Evolutionary conservation across 164 flowering plant species (phyloP).

Genomic region (Houttuynia cordata): DNA sequence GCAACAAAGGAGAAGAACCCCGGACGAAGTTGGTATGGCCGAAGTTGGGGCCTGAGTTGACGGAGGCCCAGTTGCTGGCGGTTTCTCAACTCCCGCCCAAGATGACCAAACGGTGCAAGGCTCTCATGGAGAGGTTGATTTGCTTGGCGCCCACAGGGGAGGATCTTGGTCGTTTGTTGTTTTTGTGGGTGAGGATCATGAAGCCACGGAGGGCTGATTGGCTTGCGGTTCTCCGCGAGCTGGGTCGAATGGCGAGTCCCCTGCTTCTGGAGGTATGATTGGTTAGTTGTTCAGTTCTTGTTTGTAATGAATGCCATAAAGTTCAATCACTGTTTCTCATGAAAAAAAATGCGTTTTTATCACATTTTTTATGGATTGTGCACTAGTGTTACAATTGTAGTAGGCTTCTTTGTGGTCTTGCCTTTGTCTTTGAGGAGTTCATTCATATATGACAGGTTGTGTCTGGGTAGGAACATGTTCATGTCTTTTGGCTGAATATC

Average conservation of each 20-base stretch:
- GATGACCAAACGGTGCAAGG: slow-evolving; percentile 66
- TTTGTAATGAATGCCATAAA: no score
- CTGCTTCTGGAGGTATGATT: slow-evolving; percentile 15
- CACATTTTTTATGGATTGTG: no score
- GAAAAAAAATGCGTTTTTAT: no score
- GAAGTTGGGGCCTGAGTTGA: slow-evolving; percentile 28
- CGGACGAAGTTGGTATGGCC: slow-evolving; percentile 42
- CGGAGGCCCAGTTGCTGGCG: slow-evolving; percentile 40
- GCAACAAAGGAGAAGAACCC: slow-evolving; percentile 12
- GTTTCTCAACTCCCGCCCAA: slow-evolving; percentile 44
- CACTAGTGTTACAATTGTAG: no score
- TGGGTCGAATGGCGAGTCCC: slow-evolving; percentile 44
- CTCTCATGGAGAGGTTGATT: slow-evolving; percentile 62
- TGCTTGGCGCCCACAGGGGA: no score
- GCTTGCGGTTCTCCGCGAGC: slow-evolving; percentile 64
- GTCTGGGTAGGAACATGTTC: no score
- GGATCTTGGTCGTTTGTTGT: slow-evolving; percentile 34
- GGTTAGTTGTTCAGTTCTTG: no score
- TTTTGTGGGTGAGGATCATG: slow-evolving; percentile 66
- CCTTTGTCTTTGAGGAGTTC: no score
- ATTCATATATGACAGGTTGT: no score
- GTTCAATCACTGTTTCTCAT: no score
- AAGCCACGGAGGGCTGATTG: slow-evolving; percentile 83
- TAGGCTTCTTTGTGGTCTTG: no score
- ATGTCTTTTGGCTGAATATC: no score